Evolutionary conservation across 2,329 filamentous ascomycete genomes (phyloP).

Genomic region (Talaromyces atroroseus): DNA sequence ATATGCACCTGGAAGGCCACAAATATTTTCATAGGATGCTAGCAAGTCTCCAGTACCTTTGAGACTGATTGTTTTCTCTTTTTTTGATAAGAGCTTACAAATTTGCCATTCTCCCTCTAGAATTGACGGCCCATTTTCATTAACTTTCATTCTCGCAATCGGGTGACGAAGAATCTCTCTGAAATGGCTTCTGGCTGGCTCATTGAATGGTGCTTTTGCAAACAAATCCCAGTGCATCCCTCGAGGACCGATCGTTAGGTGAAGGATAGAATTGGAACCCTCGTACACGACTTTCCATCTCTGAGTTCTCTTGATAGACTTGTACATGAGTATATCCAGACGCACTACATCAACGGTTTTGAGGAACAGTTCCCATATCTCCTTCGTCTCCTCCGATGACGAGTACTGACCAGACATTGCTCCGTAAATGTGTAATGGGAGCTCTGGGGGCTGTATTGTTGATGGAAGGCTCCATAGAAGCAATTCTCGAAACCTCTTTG

Average conservation of each 20-base stretch:
- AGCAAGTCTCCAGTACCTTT: conserved; percentile 28
- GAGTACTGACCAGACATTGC: background rate
- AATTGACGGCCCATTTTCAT: conserved; percentile 18
- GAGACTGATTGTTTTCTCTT: conserved; percentile 28
- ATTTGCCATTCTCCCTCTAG: conserved; percentile 42
- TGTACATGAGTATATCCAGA: conserved; percentile 23
- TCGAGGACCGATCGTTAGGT: conserved; percentile 22
- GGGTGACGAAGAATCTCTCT: conserved; percentile 42
- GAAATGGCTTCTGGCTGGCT: conserved; percentile 35
- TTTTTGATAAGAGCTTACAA: conserved; percentile 34
- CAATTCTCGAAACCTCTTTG: conserved; percentile 40
- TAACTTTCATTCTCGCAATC: conserved; percentile 45
- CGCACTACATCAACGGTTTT: conserved; percentile 23
- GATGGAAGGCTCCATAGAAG: conserved; percentile 42
- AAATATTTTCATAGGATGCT: conserved; percentile 34
- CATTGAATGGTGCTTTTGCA: conserved; percentile 35
- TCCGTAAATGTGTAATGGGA: background rate
- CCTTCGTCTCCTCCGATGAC: conserved; percentile 10
- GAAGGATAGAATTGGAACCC: conserved; percentile 20
- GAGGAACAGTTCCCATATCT: conserved; percentile 31
- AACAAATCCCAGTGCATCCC: conserved; percentile 45
- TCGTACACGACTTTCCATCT: conserved; percentile 29
- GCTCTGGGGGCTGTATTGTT: conserved; percentile 14
- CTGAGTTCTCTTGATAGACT: conserved; percentile 26
- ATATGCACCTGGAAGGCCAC: conserved; percentile 35